Conservation (phyloP, 2,329 filamentous ascomycete species). For the Fusarium paranaense region DNA sequence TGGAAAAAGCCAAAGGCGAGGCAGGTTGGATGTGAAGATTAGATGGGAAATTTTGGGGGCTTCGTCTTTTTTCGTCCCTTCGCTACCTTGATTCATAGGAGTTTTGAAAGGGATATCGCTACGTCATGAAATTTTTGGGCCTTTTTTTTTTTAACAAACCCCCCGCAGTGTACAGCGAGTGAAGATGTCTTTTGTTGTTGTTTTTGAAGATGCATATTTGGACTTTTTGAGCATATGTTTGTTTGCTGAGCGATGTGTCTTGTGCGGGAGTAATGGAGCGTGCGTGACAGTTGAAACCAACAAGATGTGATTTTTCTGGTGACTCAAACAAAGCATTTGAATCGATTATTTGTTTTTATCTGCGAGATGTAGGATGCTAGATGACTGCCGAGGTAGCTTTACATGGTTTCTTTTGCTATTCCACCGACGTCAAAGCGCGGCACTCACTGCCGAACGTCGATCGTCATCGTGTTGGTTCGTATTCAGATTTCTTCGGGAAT, state of each 20-base stretch:
- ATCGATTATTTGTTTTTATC: not conserved
- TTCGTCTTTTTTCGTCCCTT: not conserved
- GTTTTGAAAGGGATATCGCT: not conserved
- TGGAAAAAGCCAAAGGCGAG: not conserved
- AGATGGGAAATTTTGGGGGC: not conserved
- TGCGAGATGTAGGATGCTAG: not conserved
- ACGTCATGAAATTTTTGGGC: not conserved
- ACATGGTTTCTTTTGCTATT: not conserved
- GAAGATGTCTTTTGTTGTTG: not conserved
- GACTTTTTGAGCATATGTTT: not conserved
- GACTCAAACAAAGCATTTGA: not conserved
- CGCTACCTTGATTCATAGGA: not conserved
- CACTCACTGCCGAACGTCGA: not conserved
- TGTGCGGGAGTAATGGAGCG: not conserved
- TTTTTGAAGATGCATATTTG: not conserved
- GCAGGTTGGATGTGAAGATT: not conserved
- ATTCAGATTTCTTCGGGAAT: not conserved
- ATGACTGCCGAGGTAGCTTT: not conserved
- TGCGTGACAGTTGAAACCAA: not conserved
- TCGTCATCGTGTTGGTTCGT: not conserved
- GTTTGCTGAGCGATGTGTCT: not conserved
- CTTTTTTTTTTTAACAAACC: not conserved
- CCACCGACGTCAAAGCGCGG: not conserved
- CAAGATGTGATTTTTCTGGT: not conserved
- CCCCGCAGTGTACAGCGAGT: not conserved